Evolutionary conservation across 139 green algal genomes (phyloP).

Genomic region (Spirogloea muscicola): DNA sequence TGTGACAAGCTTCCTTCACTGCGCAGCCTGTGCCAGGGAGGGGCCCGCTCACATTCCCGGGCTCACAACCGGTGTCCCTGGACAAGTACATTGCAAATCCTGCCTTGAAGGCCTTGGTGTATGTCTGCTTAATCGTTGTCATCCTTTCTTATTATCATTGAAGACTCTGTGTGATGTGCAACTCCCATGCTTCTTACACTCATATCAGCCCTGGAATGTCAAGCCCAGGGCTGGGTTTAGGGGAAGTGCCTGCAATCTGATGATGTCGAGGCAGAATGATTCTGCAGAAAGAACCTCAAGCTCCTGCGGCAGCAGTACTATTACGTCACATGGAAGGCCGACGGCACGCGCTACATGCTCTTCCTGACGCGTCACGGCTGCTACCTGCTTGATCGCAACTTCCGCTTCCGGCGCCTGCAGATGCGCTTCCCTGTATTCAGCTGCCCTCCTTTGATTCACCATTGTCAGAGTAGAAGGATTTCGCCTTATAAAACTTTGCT

Average conservation of each 20-base stretch:
- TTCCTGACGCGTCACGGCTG: slow-evolving; percentile 66
- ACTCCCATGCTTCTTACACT: not conserved
- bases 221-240: not conserved
- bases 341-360: slow-evolving; percentile 95
- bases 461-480: no score
- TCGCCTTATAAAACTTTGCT: no score
- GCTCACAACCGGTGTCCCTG: slow-evolving; percentile 90
- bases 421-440: slow-evolving; percentile 68
- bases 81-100: no score
- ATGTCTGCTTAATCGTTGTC: no score
- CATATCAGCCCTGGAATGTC: not conserved
- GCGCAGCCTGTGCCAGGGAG: no score
- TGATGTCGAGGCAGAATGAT: not conserved
- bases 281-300: slow-evolving; percentile 24
- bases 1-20: no score
- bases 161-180: not conserved
- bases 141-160: not conserved
- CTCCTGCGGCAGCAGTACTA: slow-evolving; percentile 51
- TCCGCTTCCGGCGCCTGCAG: slow-evolving; percentile 59
- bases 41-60: no score
- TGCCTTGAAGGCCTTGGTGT: no score
- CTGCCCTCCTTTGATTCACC: no score
- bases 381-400: slow-evolving; percentile 88
- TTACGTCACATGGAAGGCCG: slow-evolving; percentile 93
- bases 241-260: not conserved